Evolutionary conservation across 495 filamentous ascomycete genomes (phyloP).

Genomic region (Annulohypoxylon maeteangense): DNA sequence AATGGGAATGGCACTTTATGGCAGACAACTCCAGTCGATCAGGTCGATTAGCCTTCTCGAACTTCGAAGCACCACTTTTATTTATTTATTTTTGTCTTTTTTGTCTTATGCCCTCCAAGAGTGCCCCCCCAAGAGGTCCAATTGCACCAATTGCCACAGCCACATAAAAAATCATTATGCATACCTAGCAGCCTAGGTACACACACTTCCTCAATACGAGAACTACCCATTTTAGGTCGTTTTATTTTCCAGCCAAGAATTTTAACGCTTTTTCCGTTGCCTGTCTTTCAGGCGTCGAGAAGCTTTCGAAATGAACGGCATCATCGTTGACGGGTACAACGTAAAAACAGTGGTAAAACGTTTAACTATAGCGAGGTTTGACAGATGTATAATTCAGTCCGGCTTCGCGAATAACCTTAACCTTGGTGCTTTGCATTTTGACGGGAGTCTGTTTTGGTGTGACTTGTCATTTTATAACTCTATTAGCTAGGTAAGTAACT

Average conservation of each 20-base stretch:
- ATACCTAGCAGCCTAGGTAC: background rate
- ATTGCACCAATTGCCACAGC: conserved; percentile 30
- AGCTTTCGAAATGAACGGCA: background rate
- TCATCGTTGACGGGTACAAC: conserved; percentile 10
- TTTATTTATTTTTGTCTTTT: conserved; percentile 16
- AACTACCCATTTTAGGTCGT: conserved; percentile 10
- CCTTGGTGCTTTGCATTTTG: conserved; percentile 14
- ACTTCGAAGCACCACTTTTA: conserved; percentile 37
- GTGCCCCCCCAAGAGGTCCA: background rate
- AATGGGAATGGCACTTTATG: conserved; percentile 38
- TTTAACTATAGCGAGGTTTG: background rate
- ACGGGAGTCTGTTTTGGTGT: conserved; percentile 16
- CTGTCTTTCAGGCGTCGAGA: background rate
- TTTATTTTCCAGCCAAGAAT: background rate
- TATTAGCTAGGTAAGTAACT: background rate
- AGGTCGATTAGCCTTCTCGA: conserved; percentile 42
- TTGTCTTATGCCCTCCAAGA: conserved; percentile 34
- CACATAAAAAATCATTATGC: conserved; percentile 20
- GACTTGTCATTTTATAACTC: conserved; percentile 19
- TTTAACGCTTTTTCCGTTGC: background rate
- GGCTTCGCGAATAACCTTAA: conserved; percentile 43
- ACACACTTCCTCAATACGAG: conserved; percentile 39
- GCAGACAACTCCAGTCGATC: conserved; percentile 7
- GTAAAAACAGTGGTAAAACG: background rate
- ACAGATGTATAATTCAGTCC: conserved; percentile 34